Evolutionary conservation across 495 filamentous ascomycete species (phyloP).

Genomic region (Neurospora sp.): DNA sequence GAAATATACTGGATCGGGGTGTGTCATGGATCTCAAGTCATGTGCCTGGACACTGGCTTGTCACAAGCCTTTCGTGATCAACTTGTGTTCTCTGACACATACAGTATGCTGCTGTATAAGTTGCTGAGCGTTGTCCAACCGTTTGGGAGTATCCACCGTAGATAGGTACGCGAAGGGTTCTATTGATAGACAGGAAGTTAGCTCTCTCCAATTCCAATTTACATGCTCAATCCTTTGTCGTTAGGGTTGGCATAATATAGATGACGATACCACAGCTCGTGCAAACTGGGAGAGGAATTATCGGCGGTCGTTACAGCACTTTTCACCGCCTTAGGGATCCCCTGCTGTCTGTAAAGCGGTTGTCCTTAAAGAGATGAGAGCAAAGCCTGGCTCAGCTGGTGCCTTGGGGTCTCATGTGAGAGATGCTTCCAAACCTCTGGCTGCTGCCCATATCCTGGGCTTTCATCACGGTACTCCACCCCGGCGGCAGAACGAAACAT

Average conservation of each 20-base stretch:
- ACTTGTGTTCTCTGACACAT: not conserved
- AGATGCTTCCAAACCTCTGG: not conserved
- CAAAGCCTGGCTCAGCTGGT: not conserved
- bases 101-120: not conserved
- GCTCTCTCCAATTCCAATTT: not conserved
- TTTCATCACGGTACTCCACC: not conserved
- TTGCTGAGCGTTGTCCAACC: not conserved
- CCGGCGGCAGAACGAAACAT: not conserved
- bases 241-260: not conserved
- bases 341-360: not conserved
- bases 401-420: not conserved
- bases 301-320: not conserved
- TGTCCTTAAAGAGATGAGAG: not conserved
- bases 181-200: not conserved
- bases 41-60: not conserved
- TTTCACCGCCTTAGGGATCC: not conserved
- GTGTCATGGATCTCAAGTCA: not conserved
- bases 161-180: not conserved
- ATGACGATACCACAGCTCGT: not conserved
- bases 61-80: not conserved
- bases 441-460: not conserved
- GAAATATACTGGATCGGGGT: not conserved
- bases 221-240: not conserved
- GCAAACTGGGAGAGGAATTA: not conserved
- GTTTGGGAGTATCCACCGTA: not conserved